Evolutionary conservation across 2,329 filamentous ascomycete genomes (phyloP).

Genomic region (Pseudogymnoascus sp.): DNA sequence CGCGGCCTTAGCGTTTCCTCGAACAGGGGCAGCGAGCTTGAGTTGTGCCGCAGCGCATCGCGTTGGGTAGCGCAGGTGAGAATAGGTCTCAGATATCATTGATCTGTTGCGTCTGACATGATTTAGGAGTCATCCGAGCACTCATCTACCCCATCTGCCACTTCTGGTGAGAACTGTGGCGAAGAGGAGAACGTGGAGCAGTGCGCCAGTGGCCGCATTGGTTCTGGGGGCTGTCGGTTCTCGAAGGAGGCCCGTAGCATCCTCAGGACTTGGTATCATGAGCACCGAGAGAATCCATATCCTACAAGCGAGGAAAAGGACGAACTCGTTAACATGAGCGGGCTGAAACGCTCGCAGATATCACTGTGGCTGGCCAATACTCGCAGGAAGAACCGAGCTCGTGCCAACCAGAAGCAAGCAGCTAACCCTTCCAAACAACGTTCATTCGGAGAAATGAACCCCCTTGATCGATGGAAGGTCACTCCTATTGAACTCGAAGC

Average conservation of each 20-base stretch:
- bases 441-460: constrained; percentile 3
- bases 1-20: not conserved
- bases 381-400: constrained; percentile 8
- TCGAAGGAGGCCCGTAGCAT: constrained; percentile 10
- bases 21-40: not conserved
- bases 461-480: constrained; percentile 11
- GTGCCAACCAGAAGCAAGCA: constrained; percentile 11
- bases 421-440: not conserved
- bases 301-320: constrained; percentile 8
- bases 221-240: constrained; percentile 8
- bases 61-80: not conserved
- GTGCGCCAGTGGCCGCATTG: not conserved
- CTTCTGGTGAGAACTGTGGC: not conserved
- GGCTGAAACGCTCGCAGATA: constrained; percentile 10
- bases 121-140: constrained; percentile 1
- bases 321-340: not conserved
- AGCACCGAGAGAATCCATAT: constrained; percentile 9
- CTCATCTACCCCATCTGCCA: not conserved
- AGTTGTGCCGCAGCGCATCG: not conserved
- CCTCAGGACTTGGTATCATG: constrained; percentile 10
- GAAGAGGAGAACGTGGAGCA: not conserved
- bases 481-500: constrained; percentile 10
- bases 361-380: constrained; percentile 10
- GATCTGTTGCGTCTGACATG: not conserved
- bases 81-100: not conserved